Evolutionary conservation across 1,284 basidiomycete species (phyloP).

Genomic region (Ganoderma multipileum): DNA sequence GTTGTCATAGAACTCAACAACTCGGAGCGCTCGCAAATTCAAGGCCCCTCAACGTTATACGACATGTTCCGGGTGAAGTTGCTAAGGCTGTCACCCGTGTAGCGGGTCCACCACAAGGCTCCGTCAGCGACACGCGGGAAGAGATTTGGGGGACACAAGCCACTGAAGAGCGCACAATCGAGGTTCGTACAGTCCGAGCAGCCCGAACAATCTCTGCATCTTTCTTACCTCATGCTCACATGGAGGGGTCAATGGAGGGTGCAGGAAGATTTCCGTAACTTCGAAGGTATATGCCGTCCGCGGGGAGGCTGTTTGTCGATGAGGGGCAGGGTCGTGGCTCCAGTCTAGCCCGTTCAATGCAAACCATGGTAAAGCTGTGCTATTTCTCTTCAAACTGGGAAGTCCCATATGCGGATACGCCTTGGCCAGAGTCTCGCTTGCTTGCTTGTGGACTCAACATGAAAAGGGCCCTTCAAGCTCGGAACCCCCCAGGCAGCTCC

Average conservation of each 20-base stretch:
- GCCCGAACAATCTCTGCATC: no score
- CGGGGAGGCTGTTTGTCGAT: no score
- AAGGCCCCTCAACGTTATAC: not conserved
- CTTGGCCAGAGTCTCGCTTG: not conserved
- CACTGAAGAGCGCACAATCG: no score
- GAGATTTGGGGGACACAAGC: no score
- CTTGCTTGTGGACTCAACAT: not conserved
- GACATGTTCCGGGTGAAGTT: not conserved
- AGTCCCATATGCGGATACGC: not conserved
- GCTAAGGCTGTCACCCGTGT: no score
- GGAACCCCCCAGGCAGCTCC: not conserved
- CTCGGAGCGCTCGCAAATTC: not conserved
- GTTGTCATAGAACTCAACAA: not conserved
- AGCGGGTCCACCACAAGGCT: no score
- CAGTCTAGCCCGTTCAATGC: not conserved
- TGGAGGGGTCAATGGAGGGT: no score
- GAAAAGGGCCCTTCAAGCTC: not conserved
- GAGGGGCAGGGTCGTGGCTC: not conserved
- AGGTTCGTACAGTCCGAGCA: not conserved
- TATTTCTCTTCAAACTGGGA: not conserved
- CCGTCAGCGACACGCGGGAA: not conserved
- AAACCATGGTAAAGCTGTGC: conserved; percentile 1
- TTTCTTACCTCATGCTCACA: not conserved
- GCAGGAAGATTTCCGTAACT: not conserved
- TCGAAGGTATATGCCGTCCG: not conserved